phyloP scores from a whole-genome alignment of 2,329 filamentous ascomycete genomes.

The Penicillium sp. region DNA sequence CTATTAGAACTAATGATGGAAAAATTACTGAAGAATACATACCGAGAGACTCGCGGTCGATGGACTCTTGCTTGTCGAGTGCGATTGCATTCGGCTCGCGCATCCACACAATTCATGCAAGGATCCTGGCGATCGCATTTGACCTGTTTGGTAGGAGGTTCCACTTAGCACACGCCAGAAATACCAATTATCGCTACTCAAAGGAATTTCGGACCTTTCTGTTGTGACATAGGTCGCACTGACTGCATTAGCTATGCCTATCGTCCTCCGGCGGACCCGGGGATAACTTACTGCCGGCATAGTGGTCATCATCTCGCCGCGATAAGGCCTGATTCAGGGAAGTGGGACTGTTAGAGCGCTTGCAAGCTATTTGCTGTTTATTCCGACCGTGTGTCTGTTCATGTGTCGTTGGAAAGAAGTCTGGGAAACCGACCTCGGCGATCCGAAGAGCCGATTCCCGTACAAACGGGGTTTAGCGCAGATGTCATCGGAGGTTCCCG shows the following conservation, averaged over 20 bases:
- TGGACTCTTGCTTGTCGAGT: conserved; percentile 23
- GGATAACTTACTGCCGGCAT: conserved; percentile 16
- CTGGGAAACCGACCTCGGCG: background rate
- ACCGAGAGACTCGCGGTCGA: conserved; percentile 24
- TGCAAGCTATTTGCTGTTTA: background rate
- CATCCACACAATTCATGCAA: conserved; percentile 48
- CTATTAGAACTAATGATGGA: background rate
- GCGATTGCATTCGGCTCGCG: conserved; percentile 35
- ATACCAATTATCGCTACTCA: background rate
- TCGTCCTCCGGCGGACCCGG: background rate
- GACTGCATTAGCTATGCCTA: conserved; percentile 1
- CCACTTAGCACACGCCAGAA: background rate
- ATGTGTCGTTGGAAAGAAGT: background rate
- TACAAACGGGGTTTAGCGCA: conserved; percentile 1
- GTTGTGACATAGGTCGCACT: conserved; percentile 40
- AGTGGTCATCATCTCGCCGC: background rate
- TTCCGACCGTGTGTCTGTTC: background rate
- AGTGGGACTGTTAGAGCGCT: background rate
- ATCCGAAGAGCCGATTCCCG: conserved; percentile 20
- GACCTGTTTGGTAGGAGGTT: conserved; percentile 26
- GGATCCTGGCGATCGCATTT: conserved; percentile 46
- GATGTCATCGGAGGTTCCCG: conserved; percentile 3
- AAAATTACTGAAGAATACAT: background rate
- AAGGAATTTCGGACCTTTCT: conserved; percentile 28
- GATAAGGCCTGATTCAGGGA: background rate